These are phyloP conservation scores for Starmera dryadoides DNA, from an alignment of 805 yeast genomes.

Conservation along the genomic window DNA sequence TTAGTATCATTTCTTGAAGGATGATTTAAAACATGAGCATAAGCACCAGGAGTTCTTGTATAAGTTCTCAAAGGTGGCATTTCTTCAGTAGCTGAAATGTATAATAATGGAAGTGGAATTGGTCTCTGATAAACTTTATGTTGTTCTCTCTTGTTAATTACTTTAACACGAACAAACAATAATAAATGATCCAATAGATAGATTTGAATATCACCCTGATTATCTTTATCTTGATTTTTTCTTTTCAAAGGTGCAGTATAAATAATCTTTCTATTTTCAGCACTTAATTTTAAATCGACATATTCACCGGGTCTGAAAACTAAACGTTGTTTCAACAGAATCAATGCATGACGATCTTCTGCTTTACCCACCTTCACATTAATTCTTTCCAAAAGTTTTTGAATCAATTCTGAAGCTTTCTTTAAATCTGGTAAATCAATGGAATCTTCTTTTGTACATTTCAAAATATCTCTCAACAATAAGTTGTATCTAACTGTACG, in stretches of 20 bases:
- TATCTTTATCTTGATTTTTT: slow-evolving; percentile 66
- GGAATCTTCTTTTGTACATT: slow-evolving; percentile 72
- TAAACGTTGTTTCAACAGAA: slow-evolving; percentile 78
- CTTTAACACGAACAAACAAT: slow-evolving; percentile 76
- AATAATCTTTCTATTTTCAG: slow-evolving; percentile 72
- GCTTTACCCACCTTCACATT: slow-evolving; percentile 90
- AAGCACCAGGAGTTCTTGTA: slow-evolving; percentile 27
- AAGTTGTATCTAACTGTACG: slow-evolving; percentile 93
- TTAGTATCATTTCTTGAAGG: slow-evolving; percentile 20
- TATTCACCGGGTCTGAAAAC: slow-evolving; percentile 77
- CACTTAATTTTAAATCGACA: slow-evolving; percentile 77
- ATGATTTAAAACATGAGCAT: slow-evolving; percentile 18
- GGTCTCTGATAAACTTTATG: slow-evolving; percentile 88
- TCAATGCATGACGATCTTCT: slow-evolving; percentile 84
- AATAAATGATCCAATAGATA: slow-evolving; percentile 86
- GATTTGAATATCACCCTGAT: slow-evolving; percentile 74
- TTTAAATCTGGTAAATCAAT: slow-evolving; percentile 52
- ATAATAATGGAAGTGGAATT: slow-evolving; percentile 70
- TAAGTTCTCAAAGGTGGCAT: slow-evolving; percentile 49
- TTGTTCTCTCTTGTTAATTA: slow-evolving; percentile 84
- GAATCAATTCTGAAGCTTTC: slow-evolving; percentile 68
- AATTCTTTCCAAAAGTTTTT: slow-evolving; percentile 61
- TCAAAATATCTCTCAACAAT: slow-evolving; percentile 72
- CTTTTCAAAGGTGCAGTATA: slow-evolving; percentile 73
- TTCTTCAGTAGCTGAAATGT: slow-evolving; percentile 72